A percentile compares a stretch with the other conserved stretches of the same genome.
Conservation (phyloP, 169 alveolate species). For the Eimeria maxima region DNA sequence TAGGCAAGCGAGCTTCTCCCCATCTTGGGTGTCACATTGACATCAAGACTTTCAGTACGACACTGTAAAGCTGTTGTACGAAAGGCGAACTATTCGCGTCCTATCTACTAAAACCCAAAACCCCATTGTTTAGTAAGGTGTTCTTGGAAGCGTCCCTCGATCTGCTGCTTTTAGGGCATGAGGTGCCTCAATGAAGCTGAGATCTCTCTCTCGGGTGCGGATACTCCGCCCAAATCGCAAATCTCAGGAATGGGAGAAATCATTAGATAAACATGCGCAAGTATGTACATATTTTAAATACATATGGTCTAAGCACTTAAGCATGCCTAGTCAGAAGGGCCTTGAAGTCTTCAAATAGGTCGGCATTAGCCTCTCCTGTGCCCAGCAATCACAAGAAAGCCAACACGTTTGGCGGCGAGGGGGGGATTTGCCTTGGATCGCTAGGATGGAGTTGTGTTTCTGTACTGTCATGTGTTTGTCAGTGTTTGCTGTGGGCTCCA, state of each 20-base stretch:
- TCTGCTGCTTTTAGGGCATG: not conserved
- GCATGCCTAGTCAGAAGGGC: constrained; percentile 88
- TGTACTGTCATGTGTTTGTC: not conserved
- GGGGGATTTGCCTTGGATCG: not conserved
- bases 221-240: not conserved
- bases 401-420: not conserved
- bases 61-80: not conserved
- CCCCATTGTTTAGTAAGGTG: not conserved
- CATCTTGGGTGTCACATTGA: not conserved
- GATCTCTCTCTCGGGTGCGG: not conserved
- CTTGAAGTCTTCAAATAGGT: constrained; percentile 89
- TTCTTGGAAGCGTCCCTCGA: not conserved
- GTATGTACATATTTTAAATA: not conserved
- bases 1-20: not conserved
- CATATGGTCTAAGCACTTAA: constrained; percentile 8
- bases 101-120: not conserved
- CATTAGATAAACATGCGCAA: not conserved
- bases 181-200: not conserved
- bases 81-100: not conserved
- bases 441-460: not conserved
- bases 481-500: not conserved
- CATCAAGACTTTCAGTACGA: not conserved
- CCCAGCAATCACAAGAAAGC: not conserved
- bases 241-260: not conserved
- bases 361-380: constrained; percentile 87